phyloP scores from a whole-genome alignment of 2,329 filamentous ascomycete genomes.

The Atkinsonella hypoxylon region DNA sequence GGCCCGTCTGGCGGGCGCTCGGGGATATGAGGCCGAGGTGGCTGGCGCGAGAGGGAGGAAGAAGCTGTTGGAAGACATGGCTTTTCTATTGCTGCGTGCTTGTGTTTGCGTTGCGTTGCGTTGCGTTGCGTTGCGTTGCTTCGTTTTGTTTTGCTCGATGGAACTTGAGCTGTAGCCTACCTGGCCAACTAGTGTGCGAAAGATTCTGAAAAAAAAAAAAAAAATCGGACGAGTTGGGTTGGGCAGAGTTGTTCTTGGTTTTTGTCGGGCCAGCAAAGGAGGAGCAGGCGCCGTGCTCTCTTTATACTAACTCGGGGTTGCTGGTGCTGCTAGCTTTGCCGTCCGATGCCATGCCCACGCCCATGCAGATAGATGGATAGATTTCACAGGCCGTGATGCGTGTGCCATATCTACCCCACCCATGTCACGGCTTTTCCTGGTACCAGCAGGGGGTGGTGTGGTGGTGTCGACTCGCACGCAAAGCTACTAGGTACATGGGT shows the following conservation, averaged over 20 bases:
- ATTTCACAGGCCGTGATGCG: neutral
- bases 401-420: neutral
- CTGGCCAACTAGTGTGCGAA: too few relatives aligned
- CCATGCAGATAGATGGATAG: neutral
- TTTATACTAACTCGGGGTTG: neutral
- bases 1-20: conserved; percentile 21
- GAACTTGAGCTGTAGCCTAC: too few relatives aligned
- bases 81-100: neutral
- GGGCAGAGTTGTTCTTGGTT: too few relatives aligned
- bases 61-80: conserved; percentile 9
- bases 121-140: too few relatives aligned
- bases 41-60: conserved; percentile 50
- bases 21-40: conserved; percentile 44
- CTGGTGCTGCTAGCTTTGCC: too few relatives aligned
- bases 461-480: conserved; percentile 1
- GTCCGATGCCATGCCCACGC: neutral
- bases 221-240: too few relatives aligned
- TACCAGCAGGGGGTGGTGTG: neutral
- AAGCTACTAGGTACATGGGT: too few relatives aligned
- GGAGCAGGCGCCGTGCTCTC: neutral
- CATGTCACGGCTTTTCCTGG: neutral
- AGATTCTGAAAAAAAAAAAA: too few relatives aligned
- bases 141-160: too few relatives aligned
- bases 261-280: neutral
- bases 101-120: too few relatives aligned